Evolutionary conservation across 169 alveolate genomes (phyloP).

Genomic region (Besnoitia besnoiti): DNA sequence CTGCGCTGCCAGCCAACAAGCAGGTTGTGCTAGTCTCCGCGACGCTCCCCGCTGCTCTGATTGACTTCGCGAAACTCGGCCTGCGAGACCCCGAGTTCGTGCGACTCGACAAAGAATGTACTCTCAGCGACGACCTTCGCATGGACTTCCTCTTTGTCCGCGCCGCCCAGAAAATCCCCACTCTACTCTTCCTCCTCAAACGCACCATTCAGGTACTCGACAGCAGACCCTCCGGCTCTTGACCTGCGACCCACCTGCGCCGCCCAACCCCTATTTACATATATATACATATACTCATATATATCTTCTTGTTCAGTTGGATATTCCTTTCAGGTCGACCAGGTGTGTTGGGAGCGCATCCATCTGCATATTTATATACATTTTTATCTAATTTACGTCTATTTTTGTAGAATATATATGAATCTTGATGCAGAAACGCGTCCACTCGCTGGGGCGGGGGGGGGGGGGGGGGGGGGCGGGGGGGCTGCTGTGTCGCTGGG

Average conservation of each 20-base stretch:
- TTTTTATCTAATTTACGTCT: background rate
- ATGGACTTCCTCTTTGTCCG: conserved; percentile 76
- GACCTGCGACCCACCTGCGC: too few relatives aligned
- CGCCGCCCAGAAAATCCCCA: background rate
- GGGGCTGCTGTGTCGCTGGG: too few relatives aligned
- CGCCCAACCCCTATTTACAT: too few relatives aligned
- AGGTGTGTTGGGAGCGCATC: background rate
- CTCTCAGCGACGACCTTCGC: conserved; percentile 79
- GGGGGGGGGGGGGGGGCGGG: background rate
- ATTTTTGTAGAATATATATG: background rate
- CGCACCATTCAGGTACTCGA: background rate
- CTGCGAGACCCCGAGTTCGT: conserved; percentile 88
- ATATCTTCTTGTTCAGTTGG: too few relatives aligned
- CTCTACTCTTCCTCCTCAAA: background rate
- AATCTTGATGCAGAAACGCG: background rate
- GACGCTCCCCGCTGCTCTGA: conserved; percentile 89
- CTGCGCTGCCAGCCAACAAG: conserved; percentile 81
- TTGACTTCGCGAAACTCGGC: conserved; percentile 87
- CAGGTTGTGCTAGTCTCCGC: conserved; percentile 92
- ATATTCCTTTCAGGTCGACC: background rate
- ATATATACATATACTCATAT: too few relatives aligned
- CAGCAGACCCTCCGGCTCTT: too few relatives aligned
- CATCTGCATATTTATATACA: background rate
- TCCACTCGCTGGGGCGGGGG: background rate
- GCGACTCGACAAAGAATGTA: conserved; percentile 87